Evolutionary conservation across 2,329 filamentous ascomycete species (phyloP).

Genomic region (Daldinia sp.): DNA sequence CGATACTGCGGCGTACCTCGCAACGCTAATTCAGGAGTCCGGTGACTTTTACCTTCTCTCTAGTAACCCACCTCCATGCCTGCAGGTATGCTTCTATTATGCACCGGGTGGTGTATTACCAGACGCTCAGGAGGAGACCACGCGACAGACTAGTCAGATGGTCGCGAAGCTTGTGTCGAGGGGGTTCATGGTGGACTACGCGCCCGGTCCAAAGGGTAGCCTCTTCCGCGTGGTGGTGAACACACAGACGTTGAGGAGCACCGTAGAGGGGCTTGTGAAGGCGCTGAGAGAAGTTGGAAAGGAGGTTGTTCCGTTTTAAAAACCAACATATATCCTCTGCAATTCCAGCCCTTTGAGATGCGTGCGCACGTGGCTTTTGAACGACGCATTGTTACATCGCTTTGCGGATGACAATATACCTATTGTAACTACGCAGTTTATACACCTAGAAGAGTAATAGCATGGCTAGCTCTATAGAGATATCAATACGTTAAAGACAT

Average conservation of each 20-base stretch:
- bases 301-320: slow-evolving; percentile 39
- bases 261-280: slow-evolving; percentile 56
- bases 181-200: slow-evolving; percentile 72
- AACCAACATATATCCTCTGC: neutral
- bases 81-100: slow-evolving; percentile 97
- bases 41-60: slow-evolving; percentile 78
- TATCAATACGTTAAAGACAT: neutral
- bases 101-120: slow-evolving; percentile 67
- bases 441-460: neutral
- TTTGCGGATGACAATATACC: neutral
- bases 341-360: neutral
- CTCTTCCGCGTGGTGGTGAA: slow-evolving; percentile 73
- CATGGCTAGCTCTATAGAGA: neutral
- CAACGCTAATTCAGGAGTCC: slow-evolving; percentile 65
- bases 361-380: neutral
- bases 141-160: slow-evolving; percentile 62
- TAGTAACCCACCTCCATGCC: slow-evolving; percentile 82
- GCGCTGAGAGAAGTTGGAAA: slow-evolving; percentile 47
- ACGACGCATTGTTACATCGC: neutral
- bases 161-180: slow-evolving; percentile 61
- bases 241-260: slow-evolving; percentile 64
- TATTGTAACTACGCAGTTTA: neutral
- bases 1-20: slow-evolving; percentile 76
- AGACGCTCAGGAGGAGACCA: slow-evolving; percentile 60
- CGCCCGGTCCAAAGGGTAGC: slow-evolving; percentile 66